Conservation (phyloP, 805 yeast genomes). For the Hanseniaspora jakobsenii region DNA sequence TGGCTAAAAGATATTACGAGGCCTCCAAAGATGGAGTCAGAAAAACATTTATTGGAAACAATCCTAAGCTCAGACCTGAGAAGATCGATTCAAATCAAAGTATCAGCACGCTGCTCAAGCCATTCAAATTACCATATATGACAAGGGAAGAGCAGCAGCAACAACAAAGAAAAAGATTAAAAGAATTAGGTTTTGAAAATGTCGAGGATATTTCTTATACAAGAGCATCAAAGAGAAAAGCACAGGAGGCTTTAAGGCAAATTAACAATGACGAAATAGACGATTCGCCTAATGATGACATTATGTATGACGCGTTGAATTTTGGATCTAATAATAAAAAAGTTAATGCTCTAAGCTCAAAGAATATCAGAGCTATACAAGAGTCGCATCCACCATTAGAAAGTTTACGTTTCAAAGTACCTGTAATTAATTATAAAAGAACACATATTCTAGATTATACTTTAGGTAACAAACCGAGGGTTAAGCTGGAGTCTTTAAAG, state of each 20-base stretch:
- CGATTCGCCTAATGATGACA: conserved; percentile 11
- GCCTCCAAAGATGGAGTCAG: conserved; percentile 21
- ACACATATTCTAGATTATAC: conserved; percentile 56
- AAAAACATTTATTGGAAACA: conserved; percentile 58
- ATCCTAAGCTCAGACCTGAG: conserved; percentile 44
- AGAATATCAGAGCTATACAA: conserved; percentile 34
- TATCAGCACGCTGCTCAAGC: conserved; percentile 42
- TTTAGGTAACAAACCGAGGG: conserved; percentile 64
- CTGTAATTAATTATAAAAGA: conserved; percentile 36
- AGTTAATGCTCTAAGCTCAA: conserved; percentile 51
- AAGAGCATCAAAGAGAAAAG: conserved; percentile 21
- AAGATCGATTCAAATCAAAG: conserved; percentile 46
- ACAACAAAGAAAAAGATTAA: conserved; percentile 13
- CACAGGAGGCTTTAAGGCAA: conserved; percentile 21
- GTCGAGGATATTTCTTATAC: conserved; percentile 17
- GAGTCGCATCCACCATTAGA: conserved; percentile 27
- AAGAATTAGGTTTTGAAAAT: no score
- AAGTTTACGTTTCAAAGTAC: conserved; percentile 40
- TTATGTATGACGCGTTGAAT: background rate
- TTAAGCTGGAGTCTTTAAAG: conserved; percentile 34
- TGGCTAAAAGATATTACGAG: conserved; percentile 14
- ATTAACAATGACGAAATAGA: conserved; percentile 28
- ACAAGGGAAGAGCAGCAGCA: conserved; percentile 21
- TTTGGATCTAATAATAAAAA: conserved; percentile 24
- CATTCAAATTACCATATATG: conserved; percentile 63